Conservation (phyloP, 176 grass and related monocot genomes). For the Areca catechu region DNA sequence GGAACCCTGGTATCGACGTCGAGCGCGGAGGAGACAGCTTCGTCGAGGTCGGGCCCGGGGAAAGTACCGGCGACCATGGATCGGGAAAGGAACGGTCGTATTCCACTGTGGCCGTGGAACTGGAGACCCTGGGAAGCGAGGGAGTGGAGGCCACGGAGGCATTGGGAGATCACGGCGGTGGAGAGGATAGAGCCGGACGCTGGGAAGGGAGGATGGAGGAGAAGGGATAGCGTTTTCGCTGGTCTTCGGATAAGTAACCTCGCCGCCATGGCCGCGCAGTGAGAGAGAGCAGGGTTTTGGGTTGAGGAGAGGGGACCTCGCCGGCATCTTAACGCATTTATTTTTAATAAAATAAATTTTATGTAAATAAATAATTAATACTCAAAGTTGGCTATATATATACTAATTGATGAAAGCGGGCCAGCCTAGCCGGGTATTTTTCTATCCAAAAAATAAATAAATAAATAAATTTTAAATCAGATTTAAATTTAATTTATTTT, state of each 20-base stretch:
- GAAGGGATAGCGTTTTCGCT: conserved; percentile 6
- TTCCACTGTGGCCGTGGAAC: background rate
- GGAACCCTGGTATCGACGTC: conserved; percentile 50
- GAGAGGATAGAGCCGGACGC: background rate
- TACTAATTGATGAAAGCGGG: no score
- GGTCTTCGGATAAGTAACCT: conserved; percentile 34
- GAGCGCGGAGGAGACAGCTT: conserved; percentile 26
- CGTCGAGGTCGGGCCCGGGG: conserved; percentile 9
- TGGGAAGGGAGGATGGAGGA: conserved; percentile 8
- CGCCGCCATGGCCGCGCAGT: conserved; percentile 3
- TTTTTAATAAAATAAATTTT: no score
- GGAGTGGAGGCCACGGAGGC: conserved; percentile 15
- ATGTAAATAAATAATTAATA: no score
- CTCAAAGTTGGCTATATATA: no score
- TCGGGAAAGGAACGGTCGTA: background rate
- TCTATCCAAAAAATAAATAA: no score
- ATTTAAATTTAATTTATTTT: no score
- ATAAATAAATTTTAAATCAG: no score
- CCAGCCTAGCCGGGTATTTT: no score
- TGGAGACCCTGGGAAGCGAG: background rate
- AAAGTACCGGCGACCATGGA: conserved; percentile 4
- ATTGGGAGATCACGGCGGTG: conserved; percentile 13
- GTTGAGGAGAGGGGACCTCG: no score
- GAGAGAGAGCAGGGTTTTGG: no score
- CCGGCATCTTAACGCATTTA: no score